Evolutionary conservation across 441 rosid species (phyloP).

Genomic region (Pelargonium myrrhifolium): DNA sequence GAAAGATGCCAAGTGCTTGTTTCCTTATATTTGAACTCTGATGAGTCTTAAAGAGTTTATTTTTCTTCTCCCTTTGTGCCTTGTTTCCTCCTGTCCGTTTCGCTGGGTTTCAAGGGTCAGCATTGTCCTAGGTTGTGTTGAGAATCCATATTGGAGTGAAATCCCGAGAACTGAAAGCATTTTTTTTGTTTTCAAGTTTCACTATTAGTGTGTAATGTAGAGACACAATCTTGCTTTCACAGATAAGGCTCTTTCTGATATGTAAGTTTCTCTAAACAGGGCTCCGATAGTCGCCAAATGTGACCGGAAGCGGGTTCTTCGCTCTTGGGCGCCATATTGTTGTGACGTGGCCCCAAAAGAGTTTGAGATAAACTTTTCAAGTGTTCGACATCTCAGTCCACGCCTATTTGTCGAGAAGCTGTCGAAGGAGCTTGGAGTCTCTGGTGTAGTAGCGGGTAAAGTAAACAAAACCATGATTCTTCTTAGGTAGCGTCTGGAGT

Average conservation of each 20-base stretch:
- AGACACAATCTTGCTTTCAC: too few relatives aligned
- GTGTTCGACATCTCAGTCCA: constrained; percentile 68
- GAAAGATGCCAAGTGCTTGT: too few relatives aligned
- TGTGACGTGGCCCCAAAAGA: constrained; percentile 53
- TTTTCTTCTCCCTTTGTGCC: too few relatives aligned
- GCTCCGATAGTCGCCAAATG: constrained; percentile 72
- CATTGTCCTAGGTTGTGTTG: too few relatives aligned
- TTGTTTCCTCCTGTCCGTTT: too few relatives aligned
- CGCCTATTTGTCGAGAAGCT: constrained; percentile 76
- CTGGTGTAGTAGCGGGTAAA: constrained; percentile 76
- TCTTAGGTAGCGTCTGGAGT: neutral
- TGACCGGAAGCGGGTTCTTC: constrained; percentile 61
- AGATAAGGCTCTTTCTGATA: neutral
- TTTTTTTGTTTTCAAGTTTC: too few relatives aligned
- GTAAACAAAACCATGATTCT: neutral
- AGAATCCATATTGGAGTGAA: too few relatives aligned
- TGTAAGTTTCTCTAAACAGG: constrained; percentile 30
- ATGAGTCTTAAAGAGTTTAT: too few relatives aligned
- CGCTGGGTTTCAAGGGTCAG: too few relatives aligned
- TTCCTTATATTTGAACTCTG: too few relatives aligned
- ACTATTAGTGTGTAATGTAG: too few relatives aligned
- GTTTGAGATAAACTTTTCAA: constrained; percentile 52
- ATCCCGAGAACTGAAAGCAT: too few relatives aligned
- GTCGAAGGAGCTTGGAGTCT: constrained; percentile 53
- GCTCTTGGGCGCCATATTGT: constrained; percentile 65